phyloP scores from a whole-genome alignment of 1,284 basidiomycete species.

The Boletus smithii region DNA sequence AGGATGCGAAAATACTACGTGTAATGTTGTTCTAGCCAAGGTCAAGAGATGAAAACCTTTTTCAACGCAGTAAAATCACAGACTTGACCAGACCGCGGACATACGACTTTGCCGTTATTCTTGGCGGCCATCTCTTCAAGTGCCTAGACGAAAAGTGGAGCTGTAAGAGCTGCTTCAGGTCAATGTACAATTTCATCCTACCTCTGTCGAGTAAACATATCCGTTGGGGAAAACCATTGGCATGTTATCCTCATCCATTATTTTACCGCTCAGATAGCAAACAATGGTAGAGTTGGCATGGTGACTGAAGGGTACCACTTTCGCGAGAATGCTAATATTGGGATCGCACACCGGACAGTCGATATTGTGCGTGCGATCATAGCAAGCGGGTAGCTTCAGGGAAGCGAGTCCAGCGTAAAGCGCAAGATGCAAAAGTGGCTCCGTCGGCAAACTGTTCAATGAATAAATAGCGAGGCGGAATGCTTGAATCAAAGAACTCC shows the following conservation, averaged over 20 bases:
- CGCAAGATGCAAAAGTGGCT: slow-evolving; percentile 82
- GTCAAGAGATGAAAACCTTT: slow-evolving; percentile 84
- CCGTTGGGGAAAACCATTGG: slow-evolving; percentile 92
- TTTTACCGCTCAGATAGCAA: slow-evolving; percentile 84
- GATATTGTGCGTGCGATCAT: slow-evolving; percentile 64
- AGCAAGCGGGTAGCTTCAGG: slow-evolving; percentile 80
- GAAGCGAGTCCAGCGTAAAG: slow-evolving; percentile 87
- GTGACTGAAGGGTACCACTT: slow-evolving; percentile 89
- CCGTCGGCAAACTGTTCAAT: slow-evolving; percentile 81
- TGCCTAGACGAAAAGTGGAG: slow-evolving; percentile 48
- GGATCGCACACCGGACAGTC: slow-evolving; percentile 92
- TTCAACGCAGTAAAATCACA: slow-evolving; percentile 67
- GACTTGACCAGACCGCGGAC: slow-evolving; percentile 70
- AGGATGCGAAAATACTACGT: not conserved
- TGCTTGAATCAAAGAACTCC: slow-evolving; percentile 67
- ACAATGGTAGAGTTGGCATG: slow-evolving; percentile 95
- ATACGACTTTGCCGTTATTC: slow-evolving; percentile 73
- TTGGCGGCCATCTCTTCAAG: slow-evolving; percentile 80
- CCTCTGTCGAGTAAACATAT: slow-evolving; percentile 89
- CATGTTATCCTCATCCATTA: slow-evolving; percentile 93
- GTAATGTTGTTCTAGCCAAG: not conserved
- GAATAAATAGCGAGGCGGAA: slow-evolving; percentile 85
- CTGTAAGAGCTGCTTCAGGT: slow-evolving; percentile 9
- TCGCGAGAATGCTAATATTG: slow-evolving; percentile 73
- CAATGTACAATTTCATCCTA: slow-evolving; percentile 36